These are phyloP conservation scores for Rosa rugosa DNA, from an alignment of 306 rosid genomes.

Conservation along the genomic window DNA sequence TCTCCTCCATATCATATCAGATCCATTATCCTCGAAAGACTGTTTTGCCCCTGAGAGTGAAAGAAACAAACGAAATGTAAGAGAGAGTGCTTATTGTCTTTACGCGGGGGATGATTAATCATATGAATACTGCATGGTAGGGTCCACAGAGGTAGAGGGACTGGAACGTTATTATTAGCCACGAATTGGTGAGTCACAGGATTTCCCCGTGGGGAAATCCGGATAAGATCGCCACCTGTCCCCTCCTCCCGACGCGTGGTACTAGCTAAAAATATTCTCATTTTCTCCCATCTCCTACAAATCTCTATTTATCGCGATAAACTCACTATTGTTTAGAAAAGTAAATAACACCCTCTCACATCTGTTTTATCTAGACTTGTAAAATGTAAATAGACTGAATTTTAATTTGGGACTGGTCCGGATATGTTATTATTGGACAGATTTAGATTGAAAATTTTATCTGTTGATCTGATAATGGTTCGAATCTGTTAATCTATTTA, in stretches of 20 bases:
- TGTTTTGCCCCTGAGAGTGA: neutral
- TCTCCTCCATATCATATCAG: neutral
- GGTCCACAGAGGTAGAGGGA: neutral
- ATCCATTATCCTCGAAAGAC: neutral
- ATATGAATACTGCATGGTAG: neutral
- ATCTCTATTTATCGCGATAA: neutral
- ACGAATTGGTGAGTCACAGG: neutral
- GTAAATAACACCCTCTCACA: no score
- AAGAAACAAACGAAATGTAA: neutral
- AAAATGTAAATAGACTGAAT: no score
- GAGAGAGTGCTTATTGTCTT: neutral
- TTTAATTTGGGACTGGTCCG: no score
- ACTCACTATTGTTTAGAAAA: no score
- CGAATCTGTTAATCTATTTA: no score
- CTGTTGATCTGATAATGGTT: no score
- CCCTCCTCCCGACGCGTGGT: neutral
- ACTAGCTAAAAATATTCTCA: neutral
- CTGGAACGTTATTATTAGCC: neutral
- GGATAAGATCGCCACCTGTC: slow-evolving; percentile 6
- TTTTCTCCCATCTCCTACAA: neutral
- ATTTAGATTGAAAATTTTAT: no score
- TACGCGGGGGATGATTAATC: neutral
- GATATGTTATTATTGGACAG: no score
- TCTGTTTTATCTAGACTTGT: no score
- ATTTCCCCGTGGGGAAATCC: neutral